Evolutionary conservation across 2,329 filamentous ascomycete species (phyloP), one percentile per base, ranked within the genome.

Genomic region (Phyllosticta paracitricarpa): DNA sequence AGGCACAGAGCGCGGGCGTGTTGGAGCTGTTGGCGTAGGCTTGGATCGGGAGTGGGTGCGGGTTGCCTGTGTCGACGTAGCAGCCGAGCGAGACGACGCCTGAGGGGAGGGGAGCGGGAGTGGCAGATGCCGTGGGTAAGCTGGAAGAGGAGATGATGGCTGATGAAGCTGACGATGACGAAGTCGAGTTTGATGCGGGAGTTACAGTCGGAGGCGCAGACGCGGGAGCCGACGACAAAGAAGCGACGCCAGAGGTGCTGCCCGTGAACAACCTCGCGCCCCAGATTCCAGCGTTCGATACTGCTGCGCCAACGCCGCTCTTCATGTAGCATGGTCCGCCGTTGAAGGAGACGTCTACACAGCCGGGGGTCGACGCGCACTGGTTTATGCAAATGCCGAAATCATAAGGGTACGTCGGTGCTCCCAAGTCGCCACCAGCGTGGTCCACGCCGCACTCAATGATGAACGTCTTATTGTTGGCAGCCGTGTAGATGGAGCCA

Each of bases 391-490:
- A 63, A 2, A n/a, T 25, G 2, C 55, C 61, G 14, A 63, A 57
- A 24, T 26, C 59, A 7, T 51, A 54, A 2, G 57, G 58, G 28
- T 63, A 63, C 22, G 51, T 24, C 6, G 53, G 58, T 14, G n/a
- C 53, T 24, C 52, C 58, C 26, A 60, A 52, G 51, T 56, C 57
- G 10, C 61, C 61, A 14, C 54, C 61, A 17, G 19, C 14, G 28
- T 58, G 61, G 53, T 63, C 61, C 4, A 55, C 22, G 24, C 51
- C 35, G 35, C 57, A 63, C 30, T 63, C 61, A n/a, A 63, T 54
- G 14, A 30, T n/a, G 53, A 65, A 68, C 30, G 61, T 57, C 6
- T 65, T 64, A 12, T 65, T 64, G 22, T 61, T 63, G 2, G 59
- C 40, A 9, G 57, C 56, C 2, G 56, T 63, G 52, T 61, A 64